Evolutionary conservation across 768 basidiomycete species (phyloP).

Genomic region (Vararia minispora): DNA sequence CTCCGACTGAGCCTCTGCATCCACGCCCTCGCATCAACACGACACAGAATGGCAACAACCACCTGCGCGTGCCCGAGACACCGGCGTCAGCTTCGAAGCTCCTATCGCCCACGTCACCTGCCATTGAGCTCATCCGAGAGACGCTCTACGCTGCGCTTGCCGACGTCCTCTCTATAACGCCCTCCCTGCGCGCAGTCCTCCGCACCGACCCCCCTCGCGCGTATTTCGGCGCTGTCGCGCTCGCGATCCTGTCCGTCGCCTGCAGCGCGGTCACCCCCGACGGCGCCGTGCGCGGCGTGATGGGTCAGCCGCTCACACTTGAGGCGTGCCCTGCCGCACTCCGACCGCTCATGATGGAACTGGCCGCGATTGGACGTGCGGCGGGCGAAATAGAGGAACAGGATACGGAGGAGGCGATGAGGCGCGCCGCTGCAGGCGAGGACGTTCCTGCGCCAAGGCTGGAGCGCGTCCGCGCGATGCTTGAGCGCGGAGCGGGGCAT

Average conservation of each 20-base stretch:
- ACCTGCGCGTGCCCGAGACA: constrained; percentile 7
- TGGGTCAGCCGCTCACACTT: constrained; percentile 45
- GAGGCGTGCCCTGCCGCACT: constrained; percentile 51
- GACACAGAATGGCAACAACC: constrained; percentile 3
- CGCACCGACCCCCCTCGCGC: constrained; percentile 57
- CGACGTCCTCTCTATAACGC: constrained; percentile 48
- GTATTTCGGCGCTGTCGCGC: constrained; percentile 67
- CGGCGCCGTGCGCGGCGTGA: constrained; percentile 42
- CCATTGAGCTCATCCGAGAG: constrained; percentile 74
- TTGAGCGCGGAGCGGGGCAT: constrained; percentile 49
- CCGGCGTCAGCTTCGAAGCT: constrained; percentile 20
- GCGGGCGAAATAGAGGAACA: constrained; percentile 38
- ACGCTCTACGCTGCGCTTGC: constrained; percentile 77
- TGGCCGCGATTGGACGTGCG: constrained; percentile 40
- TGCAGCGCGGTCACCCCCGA: constrained; percentile 36
- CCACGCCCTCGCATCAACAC: constrained; percentile 22
- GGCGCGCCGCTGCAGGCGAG: constrained; percentile 22
- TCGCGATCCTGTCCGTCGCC: constrained; percentile 63
- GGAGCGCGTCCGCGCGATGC: constrained; percentile 45
- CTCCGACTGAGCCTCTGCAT: constrained; percentile 16
- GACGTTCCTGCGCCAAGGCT: constrained; percentile 34
- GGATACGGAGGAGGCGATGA: constrained; percentile 45
- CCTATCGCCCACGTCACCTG: constrained; percentile 33
- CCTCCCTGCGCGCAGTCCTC: constrained; percentile 44
- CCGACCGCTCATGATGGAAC: constrained; percentile 60